A percentile compares a stretch with the other conserved stretches of the same genome.
phyloP scores from a whole-genome alignment of 1,284 basidiomycete genomes.

The Pterulicium gracile region DNA sequence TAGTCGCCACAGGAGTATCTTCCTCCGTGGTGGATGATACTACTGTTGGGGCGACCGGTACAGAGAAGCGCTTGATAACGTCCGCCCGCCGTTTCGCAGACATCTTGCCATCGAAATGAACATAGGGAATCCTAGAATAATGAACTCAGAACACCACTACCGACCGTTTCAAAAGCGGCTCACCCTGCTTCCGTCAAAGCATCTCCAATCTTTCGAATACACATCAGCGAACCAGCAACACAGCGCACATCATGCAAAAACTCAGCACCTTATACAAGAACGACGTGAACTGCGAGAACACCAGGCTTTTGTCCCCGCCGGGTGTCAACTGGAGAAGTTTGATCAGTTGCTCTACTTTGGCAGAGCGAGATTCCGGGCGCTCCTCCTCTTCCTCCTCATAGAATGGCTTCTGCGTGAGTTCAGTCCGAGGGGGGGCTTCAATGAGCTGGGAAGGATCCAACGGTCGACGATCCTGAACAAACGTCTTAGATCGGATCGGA shows the following conservation, averaged over 20 bases:
- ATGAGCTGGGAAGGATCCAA: constrained; percentile 53
- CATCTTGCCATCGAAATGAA: constrained; percentile 78
- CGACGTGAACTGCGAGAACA: constrained; percentile 80
- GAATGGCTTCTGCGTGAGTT: constrained; percentile 48
- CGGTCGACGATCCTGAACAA: constrained; percentile 68
- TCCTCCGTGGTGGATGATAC: constrained; percentile 12
- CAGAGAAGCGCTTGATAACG: constrained; percentile 62
- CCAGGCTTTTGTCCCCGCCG: constrained; percentile 62
- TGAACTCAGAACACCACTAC: constrained; percentile 10
- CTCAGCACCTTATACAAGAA: constrained; percentile 74
- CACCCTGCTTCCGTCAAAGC: constrained; percentile 55
- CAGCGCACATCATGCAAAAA: too few species aligned
- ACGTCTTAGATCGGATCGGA: too few species aligned
- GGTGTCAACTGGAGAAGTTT: constrained; percentile 64
- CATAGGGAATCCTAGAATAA: constrained; percentile 51
- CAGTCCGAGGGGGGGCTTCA: constrained; percentile 54
- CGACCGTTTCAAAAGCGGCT: constrained; percentile 11
- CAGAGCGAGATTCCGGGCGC: constrained; percentile 46
- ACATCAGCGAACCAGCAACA: too few species aligned
- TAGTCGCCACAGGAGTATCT: neutral
- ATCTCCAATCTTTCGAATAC: constrained; percentile 59
- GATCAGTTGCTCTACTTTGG: constrained; percentile 75
- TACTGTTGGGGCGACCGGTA: constrained; percentile 41
- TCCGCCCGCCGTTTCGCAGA: constrained; percentile 70
- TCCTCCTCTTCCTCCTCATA: constrained; percentile 33